Percentiles rank a stretch among this genome's conserved stretches.
phyloP scores from a whole-genome alignment of 2,329 filamentous ascomycete genomes.

The Cladosporium oxysporum region DNA sequence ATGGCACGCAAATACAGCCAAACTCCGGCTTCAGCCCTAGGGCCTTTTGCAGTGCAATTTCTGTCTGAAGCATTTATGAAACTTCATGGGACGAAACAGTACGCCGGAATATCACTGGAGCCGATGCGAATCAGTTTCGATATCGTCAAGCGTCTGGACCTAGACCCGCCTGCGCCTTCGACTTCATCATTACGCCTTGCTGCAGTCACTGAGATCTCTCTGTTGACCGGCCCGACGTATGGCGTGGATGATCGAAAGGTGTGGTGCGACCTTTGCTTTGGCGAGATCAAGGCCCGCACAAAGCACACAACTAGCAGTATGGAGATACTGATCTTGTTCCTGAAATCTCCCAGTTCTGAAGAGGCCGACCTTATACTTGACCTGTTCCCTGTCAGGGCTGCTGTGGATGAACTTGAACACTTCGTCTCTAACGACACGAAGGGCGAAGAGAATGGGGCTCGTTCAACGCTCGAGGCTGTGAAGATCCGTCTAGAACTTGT shows the following conservation, averaged over 20 bases:
- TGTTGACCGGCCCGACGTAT: slow-evolving; percentile 10
- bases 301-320: slow-evolving; percentile 29
- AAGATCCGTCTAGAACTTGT: slow-evolving; percentile 58
- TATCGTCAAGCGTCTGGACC: slow-evolving; percentile 27
- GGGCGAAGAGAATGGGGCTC: not conserved
- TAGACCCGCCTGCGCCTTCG: slow-evolving; percentile 13
- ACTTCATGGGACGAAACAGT: not conserved
- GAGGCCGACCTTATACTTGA: slow-evolving; percentile 27
- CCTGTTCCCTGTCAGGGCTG: slow-evolving; percentile 28
- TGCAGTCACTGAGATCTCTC: slow-evolving; percentile 27
- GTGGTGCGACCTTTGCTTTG: slow-evolving; percentile 29
- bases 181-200: slow-evolving; percentile 24
- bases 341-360: slow-evolving; percentile 18
- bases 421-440: slow-evolving; percentile 31
- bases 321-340: slow-evolving; percentile 29
- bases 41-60: slow-evolving; percentile 28
- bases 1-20: slow-evolving; percentile 70
- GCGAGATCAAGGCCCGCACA: slow-evolving; percentile 24
- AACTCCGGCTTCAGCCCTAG: slow-evolving; percentile 30
- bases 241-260: slow-evolving; percentile 24
- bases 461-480: slow-evolving; percentile 2
- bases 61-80: slow-evolving; percentile 22
- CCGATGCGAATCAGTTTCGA: slow-evolving; percentile 27
- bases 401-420: slow-evolving; percentile 42
- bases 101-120: not conserved